phyloP scores from a whole-genome alignment of 2,329 filamentous ascomycete genomes.

The Aspergillus tubingensis region DNA sequence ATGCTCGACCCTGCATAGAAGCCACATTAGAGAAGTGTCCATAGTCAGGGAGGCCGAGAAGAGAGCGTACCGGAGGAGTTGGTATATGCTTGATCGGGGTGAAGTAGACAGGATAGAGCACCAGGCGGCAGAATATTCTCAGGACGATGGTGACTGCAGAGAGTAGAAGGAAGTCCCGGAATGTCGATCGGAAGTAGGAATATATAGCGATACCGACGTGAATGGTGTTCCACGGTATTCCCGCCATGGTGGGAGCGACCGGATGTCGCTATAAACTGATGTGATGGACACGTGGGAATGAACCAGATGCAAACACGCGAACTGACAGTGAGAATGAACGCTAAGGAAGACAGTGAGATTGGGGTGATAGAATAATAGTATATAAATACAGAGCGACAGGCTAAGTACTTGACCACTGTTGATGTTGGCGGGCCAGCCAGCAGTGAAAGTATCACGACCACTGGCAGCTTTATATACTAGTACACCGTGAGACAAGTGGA shows the following conservation, averaged over 20 bases:
- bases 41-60: background rate
- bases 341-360: too few species aligned
- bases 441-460: background rate
- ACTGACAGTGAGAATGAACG: background rate
- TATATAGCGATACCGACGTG: slow-evolving; percentile 12
- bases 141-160: slow-evolving; percentile 4
- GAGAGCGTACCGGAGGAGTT: background rate
- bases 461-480: background rate
- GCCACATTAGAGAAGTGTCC: background rate
- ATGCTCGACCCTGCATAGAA: slow-evolving; percentile 38
- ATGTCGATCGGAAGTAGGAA: slow-evolving; percentile 8
- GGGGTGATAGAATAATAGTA: background rate
- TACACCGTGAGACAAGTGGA: background rate
- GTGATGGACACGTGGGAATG: background rate
- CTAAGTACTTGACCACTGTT: background rate
- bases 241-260: slow-evolving; percentile 3
- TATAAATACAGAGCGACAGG: background rate
- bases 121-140: slow-evolving; percentile 8
- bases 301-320: background rate
- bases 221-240: slow-evolving; percentile 7
- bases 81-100: slow-evolving; percentile 11
- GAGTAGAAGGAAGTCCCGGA: slow-evolving; percentile 4
- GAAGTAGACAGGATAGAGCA: slow-evolving; percentile 13
- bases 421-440: too few species aligned
- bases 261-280: background rate